Evolutionary conservation across 768 basidiomycete species (phyloP).

Genomic region (Dioszegia hungarica): DNA sequence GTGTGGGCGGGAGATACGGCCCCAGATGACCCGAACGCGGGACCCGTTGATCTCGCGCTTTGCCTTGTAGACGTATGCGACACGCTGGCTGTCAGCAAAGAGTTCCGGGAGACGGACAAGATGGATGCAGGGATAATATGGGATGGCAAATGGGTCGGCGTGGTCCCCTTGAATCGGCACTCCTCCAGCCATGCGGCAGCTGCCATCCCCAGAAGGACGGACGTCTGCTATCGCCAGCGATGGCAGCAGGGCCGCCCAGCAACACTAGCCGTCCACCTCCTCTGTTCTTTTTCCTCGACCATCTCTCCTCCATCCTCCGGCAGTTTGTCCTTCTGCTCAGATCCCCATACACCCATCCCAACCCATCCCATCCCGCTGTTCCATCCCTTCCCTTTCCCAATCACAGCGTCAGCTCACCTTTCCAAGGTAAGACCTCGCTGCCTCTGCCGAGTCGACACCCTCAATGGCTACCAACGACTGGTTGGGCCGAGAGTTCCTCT

Average conservation of each 20-base stretch:
- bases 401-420: slow-evolving; percentile 61
- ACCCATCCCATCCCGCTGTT: neutral
- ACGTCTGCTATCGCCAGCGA: no score
- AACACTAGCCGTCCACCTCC: no score
- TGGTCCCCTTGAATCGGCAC: neutral
- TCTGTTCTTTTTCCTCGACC: no score
- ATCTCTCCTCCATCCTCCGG: no score
- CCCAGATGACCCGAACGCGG: slow-evolving; percentile 97
- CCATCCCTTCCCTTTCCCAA: neutral
- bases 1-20: slow-evolving; percentile 81
- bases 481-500: slow-evolving; percentile 93
- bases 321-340: no score
- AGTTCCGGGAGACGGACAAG: neutral
- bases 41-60: slow-evolving; percentile 91
- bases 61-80: slow-evolving; percentile 97
- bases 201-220: no score
- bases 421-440: slow-evolving; percentile 96
- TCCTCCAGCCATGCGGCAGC: no score
- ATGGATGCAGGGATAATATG: neutral
- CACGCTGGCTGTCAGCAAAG: slow-evolving; percentile 57
- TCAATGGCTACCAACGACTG: slow-evolving; percentile 96
- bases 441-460: slow-evolving; percentile 87
- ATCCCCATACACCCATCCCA: no score
- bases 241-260: no score
- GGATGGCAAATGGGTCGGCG: no score